Base-by-base conservation (phyloP, 129 eudicot species). In the Artemisia annua region DNA sequence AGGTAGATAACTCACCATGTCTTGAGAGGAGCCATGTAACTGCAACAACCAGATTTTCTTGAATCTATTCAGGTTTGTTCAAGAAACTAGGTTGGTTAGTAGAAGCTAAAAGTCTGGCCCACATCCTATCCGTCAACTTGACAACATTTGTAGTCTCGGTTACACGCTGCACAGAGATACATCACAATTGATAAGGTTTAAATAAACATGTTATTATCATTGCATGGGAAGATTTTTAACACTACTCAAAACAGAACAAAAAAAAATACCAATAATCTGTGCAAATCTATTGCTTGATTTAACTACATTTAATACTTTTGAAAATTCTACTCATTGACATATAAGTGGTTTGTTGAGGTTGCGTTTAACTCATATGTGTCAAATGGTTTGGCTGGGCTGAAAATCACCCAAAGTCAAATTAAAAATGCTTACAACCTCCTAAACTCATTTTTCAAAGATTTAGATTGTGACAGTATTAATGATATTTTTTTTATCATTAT, bases 31-130 rank as follows among this genome's bases (percentile, higher is more conserved):
- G 26, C 66, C 75, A 43, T 19, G 5, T 48, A 44, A 14, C 20
- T 59, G 65, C 57, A 67, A 71, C 46, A 58, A 46, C 20, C 52
- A 39, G 11, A 15, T 2, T 81, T 58, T 62, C 71, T 73, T 78
- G 57, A 82, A 49, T 63, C 76, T 85, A 52, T 86, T 83, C 89
- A 75, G 71, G 58, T 67, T 73, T 67, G 19, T 67, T 78, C 39
- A 88, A 28, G 61, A 91, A 91, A 72, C 78, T 78, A 35, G 97
- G 97, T 70, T 91, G 96, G 81, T 86, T 86, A 0, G 97, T 91
- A 54, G 97, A 91, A 43, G 95, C 90, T 13, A 91, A 86, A 65
- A 91, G 95, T 70, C 97, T 78, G 60, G 97, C 97, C 96, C 96
- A 91, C 89, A 78, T 88, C 81, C 97, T 84, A 72, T 88, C 97